Evolutionary conservation across 805 yeast species (phyloP), one percentile per base, ranked within the genome.

Genomic region (Huiozyma sinensis): DNA sequence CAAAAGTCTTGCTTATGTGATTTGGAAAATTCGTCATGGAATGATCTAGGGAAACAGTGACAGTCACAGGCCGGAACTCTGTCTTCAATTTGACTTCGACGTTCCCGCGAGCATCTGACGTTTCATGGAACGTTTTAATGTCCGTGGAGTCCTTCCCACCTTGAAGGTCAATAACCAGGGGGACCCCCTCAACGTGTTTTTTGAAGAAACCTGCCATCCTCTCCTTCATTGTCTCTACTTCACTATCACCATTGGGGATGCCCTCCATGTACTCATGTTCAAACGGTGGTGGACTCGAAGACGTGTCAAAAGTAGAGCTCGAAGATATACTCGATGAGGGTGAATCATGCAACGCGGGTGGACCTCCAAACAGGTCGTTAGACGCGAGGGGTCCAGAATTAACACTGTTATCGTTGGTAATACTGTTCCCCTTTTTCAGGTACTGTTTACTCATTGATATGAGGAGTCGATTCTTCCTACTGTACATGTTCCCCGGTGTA

Each of bases 171-270:
- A 87, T 64, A 0, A 65, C 63, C 5, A 83, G 47, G 28, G 73
- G 75, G 0, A 81, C 71, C 44, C 69, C 69, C 1, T 86, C 73
- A 8, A 88, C 68, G 4, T 81, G 73, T 41, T 81, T 70, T 1
- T 88, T 80, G 41, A 87, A 71, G 47, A 89, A 83, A 3, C 81
- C 79, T 8, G 79, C 71, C 45, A 88, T 67, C 47, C 97, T 67
- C 38, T 78, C 79, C 48, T 72, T 75, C 33, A 88, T 66, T 0
- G 71, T 63, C 7, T 68, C 74, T 44, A 47, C 37, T 41, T 79
- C 84, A 29, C 56, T 42, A 6, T 31, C 28, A 9, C 36, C 43
- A 32, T 32, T 32, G 24, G 24, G 24, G 24, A 17, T 17, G 24
- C 24, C 24, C 24, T 17, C 28, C 24, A 38, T 27, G 31, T 9